Conservation (phyloP, 306 rosid genomes). For the Adenanthera pavonina region DNA sequence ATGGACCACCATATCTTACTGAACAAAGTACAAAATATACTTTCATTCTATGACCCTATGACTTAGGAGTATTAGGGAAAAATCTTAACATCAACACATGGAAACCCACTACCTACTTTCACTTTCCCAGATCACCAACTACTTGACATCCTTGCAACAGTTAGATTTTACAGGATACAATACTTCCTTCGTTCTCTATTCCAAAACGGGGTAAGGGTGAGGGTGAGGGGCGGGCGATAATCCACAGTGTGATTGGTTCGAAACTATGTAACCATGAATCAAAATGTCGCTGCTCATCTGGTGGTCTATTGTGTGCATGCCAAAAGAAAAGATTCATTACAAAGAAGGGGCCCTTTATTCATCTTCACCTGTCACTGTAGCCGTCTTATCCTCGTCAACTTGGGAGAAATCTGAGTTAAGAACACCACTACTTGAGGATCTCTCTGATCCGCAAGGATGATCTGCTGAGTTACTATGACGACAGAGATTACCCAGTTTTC, state of each 20-base stretch:
- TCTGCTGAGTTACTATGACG: not conserved
- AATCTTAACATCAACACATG: not conserved
- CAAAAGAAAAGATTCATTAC: constrained; percentile 27
- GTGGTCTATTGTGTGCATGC: not conserved
- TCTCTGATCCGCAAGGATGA: constrained; percentile 29
- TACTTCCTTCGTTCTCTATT: not conserved
- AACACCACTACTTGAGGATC: constrained; percentile 22
- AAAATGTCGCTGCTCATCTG: constrained; percentile 19
- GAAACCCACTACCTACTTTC: not conserved
- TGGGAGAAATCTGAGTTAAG: constrained; percentile 31
- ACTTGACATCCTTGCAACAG: not conserved
- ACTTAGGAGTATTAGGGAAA: too few species aligned
- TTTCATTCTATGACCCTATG: too few species aligned
- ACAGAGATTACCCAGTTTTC: constrained; percentile 26
- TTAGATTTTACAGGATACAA: not conserved
- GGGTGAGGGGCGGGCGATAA: too few species aligned
- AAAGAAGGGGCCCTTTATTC: constrained; percentile 71
- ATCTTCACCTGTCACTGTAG: constrained; percentile 60
- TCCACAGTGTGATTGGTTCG: not conserved
- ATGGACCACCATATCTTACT: too few species aligned
- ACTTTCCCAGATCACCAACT: not conserved
- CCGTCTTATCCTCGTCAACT: constrained; percentile 35
- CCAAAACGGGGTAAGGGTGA: not conserved
- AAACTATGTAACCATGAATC: constrained; percentile 1
- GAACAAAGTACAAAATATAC: too few species aligned